These are phyloP conservation scores for Phycomyces blakesleeanus DNA, from an alignment of 192 early-diverging fungal species.

Conservation along the genomic window DNA sequence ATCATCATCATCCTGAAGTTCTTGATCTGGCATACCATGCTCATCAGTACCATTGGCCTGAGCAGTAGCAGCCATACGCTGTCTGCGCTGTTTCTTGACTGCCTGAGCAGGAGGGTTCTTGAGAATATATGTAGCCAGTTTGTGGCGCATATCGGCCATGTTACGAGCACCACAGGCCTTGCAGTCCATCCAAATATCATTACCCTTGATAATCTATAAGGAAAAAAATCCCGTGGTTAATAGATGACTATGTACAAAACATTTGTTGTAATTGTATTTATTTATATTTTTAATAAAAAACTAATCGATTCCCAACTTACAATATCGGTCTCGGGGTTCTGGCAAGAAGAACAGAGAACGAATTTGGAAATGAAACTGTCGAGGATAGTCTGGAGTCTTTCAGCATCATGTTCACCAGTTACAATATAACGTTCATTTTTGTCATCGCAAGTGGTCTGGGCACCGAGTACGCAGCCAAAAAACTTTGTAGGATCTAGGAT, in stretches of 20 bases:
- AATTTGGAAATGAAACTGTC: slow-evolving; percentile 93
- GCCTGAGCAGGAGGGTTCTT: slow-evolving; percentile 81
- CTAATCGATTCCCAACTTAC: slow-evolving; percentile 39
- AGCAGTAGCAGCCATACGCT: slow-evolving; percentile 48
- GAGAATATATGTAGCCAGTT: slow-evolving; percentile 83
- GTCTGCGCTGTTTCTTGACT: slow-evolving; percentile 47
- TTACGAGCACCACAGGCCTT: slow-evolving; percentile 87
- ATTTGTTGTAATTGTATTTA: too few relatives aligned
- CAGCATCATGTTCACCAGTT: slow-evolving; percentile 90
- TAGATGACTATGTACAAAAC: slow-evolving; percentile 9
- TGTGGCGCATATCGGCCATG: slow-evolving; percentile 84
- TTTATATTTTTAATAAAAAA: too few relatives aligned
- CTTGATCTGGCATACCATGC: slow-evolving; percentile 37
- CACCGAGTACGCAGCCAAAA: slow-evolving; percentile 96
- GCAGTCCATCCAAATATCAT: slow-evolving; percentile 70
- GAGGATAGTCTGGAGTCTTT: slow-evolving; percentile 77
- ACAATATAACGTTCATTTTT: slow-evolving; percentile 91
- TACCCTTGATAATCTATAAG: slow-evolving; percentile 51
- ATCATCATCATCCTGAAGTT: slow-evolving; percentile 43
- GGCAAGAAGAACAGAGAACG: slow-evolving; percentile 89
- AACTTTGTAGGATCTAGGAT: slow-evolving; percentile 76
- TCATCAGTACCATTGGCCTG: slow-evolving; percentile 47
- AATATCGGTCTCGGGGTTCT: slow-evolving; percentile 97
- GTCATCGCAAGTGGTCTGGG: slow-evolving; percentile 86
- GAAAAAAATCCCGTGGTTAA: background rate